These are phyloP conservation scores for Helicostylum pulchrum DNA, from an alignment of 192 early-diverging fungal genomes.

Conservation along the genomic window DNA sequence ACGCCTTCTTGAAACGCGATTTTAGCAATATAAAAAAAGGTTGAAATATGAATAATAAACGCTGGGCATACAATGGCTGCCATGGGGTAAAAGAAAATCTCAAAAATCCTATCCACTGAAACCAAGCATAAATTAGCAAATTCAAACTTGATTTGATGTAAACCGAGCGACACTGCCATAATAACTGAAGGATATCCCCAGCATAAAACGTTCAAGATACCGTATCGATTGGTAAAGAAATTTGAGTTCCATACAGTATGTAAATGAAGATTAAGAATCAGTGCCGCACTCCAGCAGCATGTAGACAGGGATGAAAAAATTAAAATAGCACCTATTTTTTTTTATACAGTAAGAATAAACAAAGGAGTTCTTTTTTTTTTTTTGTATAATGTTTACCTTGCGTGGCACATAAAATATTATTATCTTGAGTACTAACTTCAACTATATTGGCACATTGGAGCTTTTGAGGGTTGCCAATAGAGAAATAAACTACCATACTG, in stretches of 20 bases:
- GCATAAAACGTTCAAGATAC: slow-evolving; percentile 41
- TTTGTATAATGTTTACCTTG: slow-evolving; percentile 37
- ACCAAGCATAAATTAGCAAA: slow-evolving; percentile 51
- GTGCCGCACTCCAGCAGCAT: slow-evolving; percentile 41
- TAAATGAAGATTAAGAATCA: slow-evolving; percentile 49
- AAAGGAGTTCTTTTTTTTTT: background rate
- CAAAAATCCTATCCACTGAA: slow-evolving; percentile 33
- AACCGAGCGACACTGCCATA: slow-evolving; percentile 36
- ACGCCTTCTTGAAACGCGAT: slow-evolving; percentile 28
- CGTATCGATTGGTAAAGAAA: slow-evolving; percentile 42
- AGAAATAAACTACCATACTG: slow-evolving; percentile 45
- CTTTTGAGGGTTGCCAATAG: slow-evolving; percentile 37
- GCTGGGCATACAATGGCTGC: slow-evolving; percentile 45
- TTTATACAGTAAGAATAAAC: background rate
- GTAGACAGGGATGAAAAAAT: slow-evolving; percentile 50
- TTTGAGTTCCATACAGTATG: slow-evolving; percentile 57
- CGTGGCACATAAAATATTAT: slow-evolving; percentile 44
- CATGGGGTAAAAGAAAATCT: slow-evolving; percentile 54
- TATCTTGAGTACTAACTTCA: slow-evolving; percentile 41
- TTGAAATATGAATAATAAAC: slow-evolving; percentile 48
- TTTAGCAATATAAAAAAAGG: slow-evolving; percentile 51
- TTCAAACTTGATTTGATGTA: slow-evolving; percentile 44
- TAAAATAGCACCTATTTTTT: slow-evolving; percentile 38
- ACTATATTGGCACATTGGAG: slow-evolving; percentile 43
- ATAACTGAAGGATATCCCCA: slow-evolving; percentile 44